Evolutionary conservation across 345 rosid species (phyloP).

Genomic region (Zanthoxylum bungeanum): DNA sequence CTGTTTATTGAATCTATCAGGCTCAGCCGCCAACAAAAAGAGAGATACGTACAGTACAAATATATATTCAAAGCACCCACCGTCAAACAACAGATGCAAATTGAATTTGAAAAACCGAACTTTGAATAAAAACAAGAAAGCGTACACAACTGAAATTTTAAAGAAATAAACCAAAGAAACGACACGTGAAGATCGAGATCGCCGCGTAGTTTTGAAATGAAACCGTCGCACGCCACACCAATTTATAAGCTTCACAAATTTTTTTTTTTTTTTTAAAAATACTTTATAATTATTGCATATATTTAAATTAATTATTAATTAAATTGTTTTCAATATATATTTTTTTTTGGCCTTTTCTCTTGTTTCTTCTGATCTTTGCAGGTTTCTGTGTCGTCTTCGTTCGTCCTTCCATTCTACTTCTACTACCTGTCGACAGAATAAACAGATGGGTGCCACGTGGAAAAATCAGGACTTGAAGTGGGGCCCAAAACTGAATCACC

Average conservation of each 20-base stretch:
- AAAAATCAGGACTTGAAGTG: neutral
- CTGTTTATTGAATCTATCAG: neutral
- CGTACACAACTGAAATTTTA: neutral
- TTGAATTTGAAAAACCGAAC: too few relatives aligned
- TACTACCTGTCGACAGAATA: conserved; percentile 3
- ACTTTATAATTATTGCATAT: too few relatives aligned
- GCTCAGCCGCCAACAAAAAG: conserved; percentile 22
- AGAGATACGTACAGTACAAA: conserved; percentile 1
- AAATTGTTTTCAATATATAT: too few relatives aligned
- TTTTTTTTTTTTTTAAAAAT: too few relatives aligned
- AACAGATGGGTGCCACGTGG: conserved; percentile 33
- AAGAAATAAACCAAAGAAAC: conserved; percentile 1
- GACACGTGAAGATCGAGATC: conserved; percentile 43
- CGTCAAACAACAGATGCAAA: conserved; percentile 10
- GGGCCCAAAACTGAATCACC: conserved; percentile 17
- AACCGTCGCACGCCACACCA: conserved; percentile 4
- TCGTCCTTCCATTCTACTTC: too few relatives aligned
- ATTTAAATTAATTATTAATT: too few relatives aligned
- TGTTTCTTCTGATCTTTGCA: too few relatives aligned
- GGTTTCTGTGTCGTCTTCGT: too few relatives aligned
- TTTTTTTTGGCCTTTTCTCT: too few relatives aligned
- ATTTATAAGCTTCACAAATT: conserved; percentile 14
- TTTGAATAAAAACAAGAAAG: neutral
- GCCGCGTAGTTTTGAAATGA: neutral
- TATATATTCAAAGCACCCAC: conserved; percentile 17